Evolutionary conservation across 306 rosid species (phyloP), one percentile per base, ranked within the genome.

Genomic region (Sicyos baderoa): DNA sequence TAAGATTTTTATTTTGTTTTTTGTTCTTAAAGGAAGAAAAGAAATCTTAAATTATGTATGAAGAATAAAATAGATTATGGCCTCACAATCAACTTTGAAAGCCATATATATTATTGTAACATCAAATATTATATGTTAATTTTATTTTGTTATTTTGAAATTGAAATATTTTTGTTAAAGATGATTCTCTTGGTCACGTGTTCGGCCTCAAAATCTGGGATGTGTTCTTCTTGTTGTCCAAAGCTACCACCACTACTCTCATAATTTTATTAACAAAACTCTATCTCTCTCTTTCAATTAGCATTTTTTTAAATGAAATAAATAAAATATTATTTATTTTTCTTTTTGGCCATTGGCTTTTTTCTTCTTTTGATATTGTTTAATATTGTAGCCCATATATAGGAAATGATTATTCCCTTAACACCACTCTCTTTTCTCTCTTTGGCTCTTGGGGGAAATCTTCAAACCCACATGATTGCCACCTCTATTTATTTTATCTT

Each of bases 141-240:
- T 7, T 9, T 1, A 19, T 7, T 17, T 19, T 54, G 13, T 54
- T 54, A 18, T 18, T 18, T n/a, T 54, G 13, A 58, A 42, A n/a
- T 65, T 1, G 23, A 55, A 22, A 55, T 56, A 50, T 21, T 56
- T 21, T 22, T 13, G 32, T 35, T 79, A 82, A 82, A 63, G 52
- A 42, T 17, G 69, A 63, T 86, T 88, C 86, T 80, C 9, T 72
- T 69, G 67, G 82, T 81, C 97, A 86, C 94, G 96, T 88, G 96
- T 61, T 73, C 77, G 35, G 71, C 91, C 94, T 91, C 96, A 82
- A 91, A 86, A 88, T 82, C 80, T 70, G 97, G 88, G 86, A 86
- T 81, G 72, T 88, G 89, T 81, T 68, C 35, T 35, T 32, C 11
- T 42, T 42, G 32, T 40, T 63, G 70, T 63, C 70, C 29, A 63